Evolutionary conservation across 2,329 filamentous ascomycete species (phyloP), one percentile per base, ranked within the genome.

Genomic region (Pyricularia grisea): DNA sequence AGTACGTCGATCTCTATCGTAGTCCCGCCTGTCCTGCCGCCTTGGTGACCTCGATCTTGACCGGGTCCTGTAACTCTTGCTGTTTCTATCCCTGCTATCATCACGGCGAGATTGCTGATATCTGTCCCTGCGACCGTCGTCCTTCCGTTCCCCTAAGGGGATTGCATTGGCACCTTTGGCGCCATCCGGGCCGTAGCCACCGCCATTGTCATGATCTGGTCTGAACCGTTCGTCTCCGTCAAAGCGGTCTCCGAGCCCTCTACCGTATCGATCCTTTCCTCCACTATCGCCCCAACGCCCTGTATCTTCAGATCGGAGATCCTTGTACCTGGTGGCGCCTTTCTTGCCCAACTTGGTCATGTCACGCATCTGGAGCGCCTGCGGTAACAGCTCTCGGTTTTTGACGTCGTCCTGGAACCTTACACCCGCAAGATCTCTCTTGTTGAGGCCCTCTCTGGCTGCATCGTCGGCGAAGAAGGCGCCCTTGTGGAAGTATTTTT

Each of bases 401-500:
- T 85, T 85, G 70, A 94, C 88, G 71, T 97, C 93, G 77, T 98
- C 94, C 67, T 86, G 88, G 73, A 95, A 96, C 67, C 87, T 83
- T 2, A 90, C 87, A 17, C 94, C 94, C 88, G 97, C 97, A 72
- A 97, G 84, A 76, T 97, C 92, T 65, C 95, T 85, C 76, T 90
- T 86, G 72, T 92, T 89, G 65, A 97, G 82, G 0, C 92, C 92
- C 71, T 92, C 88, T 20, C 88, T 88, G 73, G 89, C 88, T 67
- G 89, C 85, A 74, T 96, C 92, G 68, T 94, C 92, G 73, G 91
- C 91, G 82, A 92, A 98, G 82, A 98, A 99, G 20, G 95, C 95
- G 66, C 95, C 95, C 81, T 94, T 94, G 84, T 99, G 95, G 79
- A 92, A 94, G 81, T 98, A 99, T 77, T 94, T 93, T 76, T 97